Evolutionary conservation across 306 rosid species (phyloP), one percentile per base, ranked within the genome.

Genomic region (Quercus cerris): DNA sequence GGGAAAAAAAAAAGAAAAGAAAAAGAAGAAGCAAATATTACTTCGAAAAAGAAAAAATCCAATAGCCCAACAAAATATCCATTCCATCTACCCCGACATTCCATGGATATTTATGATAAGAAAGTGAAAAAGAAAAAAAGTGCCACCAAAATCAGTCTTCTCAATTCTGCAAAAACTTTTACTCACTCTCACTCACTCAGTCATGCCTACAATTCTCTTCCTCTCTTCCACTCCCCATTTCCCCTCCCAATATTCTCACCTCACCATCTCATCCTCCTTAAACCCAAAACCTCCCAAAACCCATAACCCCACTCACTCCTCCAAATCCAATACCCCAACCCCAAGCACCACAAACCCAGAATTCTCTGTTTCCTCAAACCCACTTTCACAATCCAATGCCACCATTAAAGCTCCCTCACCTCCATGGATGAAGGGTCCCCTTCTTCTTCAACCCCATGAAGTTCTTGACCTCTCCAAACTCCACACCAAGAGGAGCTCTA

Each of bases 351-450:
- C 61, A 12, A 78, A 64, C 51, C 68, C 78, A 18, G 70, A 75
- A 1, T 25, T 74, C 25, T 55, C 55, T 30, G 22, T 69, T 23
- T 75, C 78, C 2, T 22, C 68, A 22, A 77, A 80, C 22, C 51
- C 81, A 28, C 6, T 70, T 44, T 84, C 88, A 28, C 61, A 30
- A 76, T 80, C 93, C 25, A 74, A 76, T 76, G 76, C 69, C 52
- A 38, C 80, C 74, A 22, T 91, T 70, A 91, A 89, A 72, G 73
- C 71, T 68, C 97, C 93, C 52, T 80, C 96, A 5, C 83, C 98
- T 75, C 98, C 98, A 77, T 92, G 97, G 98, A 86, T 89, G 90
- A 85, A 74, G 79, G 88, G 78, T 77, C 94, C 94, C 63, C 91
- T 90, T 70, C 83, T 89, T 82, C 84, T 88, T 58, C 90, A 75